Evolutionary conservation across 805 yeast genomes (phyloP), one percentile per base, ranked within the genome.

Genomic region (Candida arabinofermentans): DNA sequence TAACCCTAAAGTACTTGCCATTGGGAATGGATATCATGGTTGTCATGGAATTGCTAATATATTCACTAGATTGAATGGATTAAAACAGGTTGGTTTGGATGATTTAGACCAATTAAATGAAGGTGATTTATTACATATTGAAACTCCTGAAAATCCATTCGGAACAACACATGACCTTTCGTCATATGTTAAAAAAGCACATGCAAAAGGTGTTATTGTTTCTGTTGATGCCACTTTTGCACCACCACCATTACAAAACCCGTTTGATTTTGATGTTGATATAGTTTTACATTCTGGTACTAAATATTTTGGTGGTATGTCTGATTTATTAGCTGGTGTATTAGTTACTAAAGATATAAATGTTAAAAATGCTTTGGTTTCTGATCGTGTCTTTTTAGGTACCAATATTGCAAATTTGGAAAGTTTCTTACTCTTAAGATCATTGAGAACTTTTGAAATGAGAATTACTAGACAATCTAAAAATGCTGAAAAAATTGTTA

Each of bases 241-340:
- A 8, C 96, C 97, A 17, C 95, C 95, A 12, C 96, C 96, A 14
- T 65, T 89, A 43, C 84, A 79, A 53, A 77, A 87, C 46, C 91
- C 95, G 5, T 87, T 88, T 65, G 71, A 72, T 30, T 83, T 77
- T 54, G 96, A 91, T 36, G 96, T 84, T 24, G 97, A 91, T 61
- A 65, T 88, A 50, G 80, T 91, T n/a, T 69, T 91, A 76, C 96
- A 90, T 62, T 87, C 96, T 1, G 96, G 89, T 1, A 90, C 96
- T 1, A 90, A 90, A 60, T 91, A 83, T 65, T 83, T 88, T 56
- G 96, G 96, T 30, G 97, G 98, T n/a, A 96, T 90, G 64, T 86
- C 95, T 6, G 97, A 90, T 61, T 66, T 89, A 33, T 68, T 90
- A 38, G 89, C 96, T 5, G 97, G 98, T 26, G 69, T 83, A 10